These are phyloP conservation scores for Ophiostoma quercus DNA, from an alignment of 2,329 filamentous ascomycete species.

Conservation along the genomic window DNA sequence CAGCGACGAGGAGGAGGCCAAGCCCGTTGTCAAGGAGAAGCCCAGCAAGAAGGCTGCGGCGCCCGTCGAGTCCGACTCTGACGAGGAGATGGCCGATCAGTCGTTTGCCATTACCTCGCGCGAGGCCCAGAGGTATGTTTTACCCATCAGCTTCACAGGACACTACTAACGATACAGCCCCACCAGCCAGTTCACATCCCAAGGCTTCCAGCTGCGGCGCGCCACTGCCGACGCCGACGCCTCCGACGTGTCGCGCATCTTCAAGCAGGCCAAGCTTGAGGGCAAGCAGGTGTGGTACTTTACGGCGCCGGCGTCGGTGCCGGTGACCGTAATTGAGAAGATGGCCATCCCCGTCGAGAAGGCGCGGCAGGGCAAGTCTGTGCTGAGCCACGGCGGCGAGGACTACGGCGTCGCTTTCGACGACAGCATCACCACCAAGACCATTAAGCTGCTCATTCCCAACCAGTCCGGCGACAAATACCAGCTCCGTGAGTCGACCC, in stretches of 20 bases:
- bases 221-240: slow-evolving; percentile 42
- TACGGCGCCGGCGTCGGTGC: slow-evolving; percentile 63
- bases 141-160: too few relatives aligned
- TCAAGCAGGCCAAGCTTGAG: slow-evolving; percentile 53
- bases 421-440: slow-evolving; percentile 43
- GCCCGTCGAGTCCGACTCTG: background rate
- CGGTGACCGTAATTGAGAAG: slow-evolving; percentile 61
- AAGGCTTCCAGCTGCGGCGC: slow-evolving; percentile 51
- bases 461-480: slow-evolving; percentile 51
- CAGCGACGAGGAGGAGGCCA: slow-evolving; percentile 15
- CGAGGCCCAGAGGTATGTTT: background rate
- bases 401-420: slow-evolving; percentile 58
- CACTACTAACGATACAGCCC: slow-evolving; percentile 16
- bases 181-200: slow-evolving; percentile 42
- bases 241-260: slow-evolving; percentile 47
- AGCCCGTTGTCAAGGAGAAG: background rate
- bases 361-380: slow-evolving; percentile 46
- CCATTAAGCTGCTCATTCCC: slow-evolving; percentile 58
- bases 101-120: slow-evolving; percentile 33
- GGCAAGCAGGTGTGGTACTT: slow-evolving; percentile 80
- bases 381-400: slow-evolving; percentile 59
- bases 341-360: slow-evolving; percentile 57
- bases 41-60: background rate
- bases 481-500: slow-evolving; percentile 45
- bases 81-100: slow-evolving; percentile 33